These are phyloP conservation scores for Arthrobotrys iridis DNA, from an alignment of 2,329 filamentous ascomycete species.

Conservation along the genomic window DNA sequence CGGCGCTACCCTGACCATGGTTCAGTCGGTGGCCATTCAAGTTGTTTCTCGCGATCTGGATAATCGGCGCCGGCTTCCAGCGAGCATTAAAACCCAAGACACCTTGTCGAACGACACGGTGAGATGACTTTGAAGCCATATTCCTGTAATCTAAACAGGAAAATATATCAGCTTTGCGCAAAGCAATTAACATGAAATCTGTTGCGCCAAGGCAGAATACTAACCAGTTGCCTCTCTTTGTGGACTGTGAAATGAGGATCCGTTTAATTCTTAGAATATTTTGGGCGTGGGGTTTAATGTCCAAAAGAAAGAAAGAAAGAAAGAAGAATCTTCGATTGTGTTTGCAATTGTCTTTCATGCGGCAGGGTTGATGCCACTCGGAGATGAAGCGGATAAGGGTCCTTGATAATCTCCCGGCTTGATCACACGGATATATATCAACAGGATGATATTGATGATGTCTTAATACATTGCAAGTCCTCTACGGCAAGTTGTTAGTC, in stretches of 20 bases:
- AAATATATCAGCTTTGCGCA: conserved; percentile 19
- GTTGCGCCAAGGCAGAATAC: neutral
- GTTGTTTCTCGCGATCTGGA: conserved; percentile 6
- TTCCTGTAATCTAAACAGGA: conserved; percentile 30
- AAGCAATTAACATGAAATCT: conserved; percentile 16
- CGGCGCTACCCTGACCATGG: conserved; percentile 25
- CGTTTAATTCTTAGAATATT: neutral
- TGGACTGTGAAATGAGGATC: neutral
- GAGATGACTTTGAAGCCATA: conserved; percentile 34
- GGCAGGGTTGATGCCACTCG: conserved; percentile 41
- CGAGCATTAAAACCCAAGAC: conserved; percentile 14
- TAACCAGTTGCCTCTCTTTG: neutral
- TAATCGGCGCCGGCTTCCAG: conserved; percentile 12
- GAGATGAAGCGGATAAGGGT: conserved; percentile 53
- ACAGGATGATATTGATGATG: conserved; percentile 7
- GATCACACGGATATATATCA: conserved; percentile 34
- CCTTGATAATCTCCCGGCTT: conserved; percentile 53
- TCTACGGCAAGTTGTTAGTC: conserved; percentile 13
- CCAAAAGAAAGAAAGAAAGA: conserved; percentile 9
- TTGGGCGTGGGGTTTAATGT: conserved; percentile 22
- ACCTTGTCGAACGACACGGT: conserved; percentile 23
- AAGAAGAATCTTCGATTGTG: conserved; percentile 14
- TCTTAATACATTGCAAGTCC: neutral
- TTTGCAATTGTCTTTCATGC: conserved; percentile 21
- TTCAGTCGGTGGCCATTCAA: conserved; percentile 31